Conservation (phyloP, 2,329 filamentous ascomycete species). For the Epichloe festucae region DNA sequence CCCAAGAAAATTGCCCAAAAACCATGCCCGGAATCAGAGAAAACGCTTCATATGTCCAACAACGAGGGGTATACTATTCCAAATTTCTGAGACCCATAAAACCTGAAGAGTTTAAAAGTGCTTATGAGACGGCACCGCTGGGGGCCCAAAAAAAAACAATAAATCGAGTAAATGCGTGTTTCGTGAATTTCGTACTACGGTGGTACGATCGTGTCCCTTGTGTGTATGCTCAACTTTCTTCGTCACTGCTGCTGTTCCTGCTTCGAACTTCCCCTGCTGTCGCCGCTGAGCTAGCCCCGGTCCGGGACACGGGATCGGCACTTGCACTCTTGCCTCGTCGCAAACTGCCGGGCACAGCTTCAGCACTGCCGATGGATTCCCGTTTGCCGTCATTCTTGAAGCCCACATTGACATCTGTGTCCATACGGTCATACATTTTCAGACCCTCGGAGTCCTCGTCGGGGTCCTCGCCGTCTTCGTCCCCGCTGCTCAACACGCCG, state of each 20-base stretch:
- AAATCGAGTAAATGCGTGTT: background rate
- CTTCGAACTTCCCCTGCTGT: conserved; percentile 28
- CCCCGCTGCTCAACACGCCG: conserved; percentile 26
- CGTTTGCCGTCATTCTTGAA: conserved; percentile 1
- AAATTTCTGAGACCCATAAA: background rate
- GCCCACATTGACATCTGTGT: conserved; percentile 6
- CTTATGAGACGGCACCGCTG: background rate
- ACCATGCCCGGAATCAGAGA: background rate
- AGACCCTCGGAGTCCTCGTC: conserved; percentile 16
- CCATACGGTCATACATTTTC: conserved; percentile 16
- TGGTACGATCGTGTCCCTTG: background rate
- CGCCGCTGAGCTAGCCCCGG: conserved; percentile 24
- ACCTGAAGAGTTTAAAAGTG: fast-evolving
- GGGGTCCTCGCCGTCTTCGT: conserved; percentile 28
- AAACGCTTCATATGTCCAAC: background rate
- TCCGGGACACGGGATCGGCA: conserved; percentile 13
- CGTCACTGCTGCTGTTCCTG: conserved; percentile 20
- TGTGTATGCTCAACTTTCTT: background rate
- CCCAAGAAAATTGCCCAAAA: background rate
- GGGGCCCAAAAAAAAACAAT: too few relatives aligned
- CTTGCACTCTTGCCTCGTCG: conserved; percentile 21
- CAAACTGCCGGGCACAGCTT: conserved; percentile 19
- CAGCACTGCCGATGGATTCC: conserved; percentile 19
- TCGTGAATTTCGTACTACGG: background rate
- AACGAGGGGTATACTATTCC: background rate